Evolutionary conservation across 768 basidiomycete species (phyloP).

Genomic region (Saitozyma podzolica): DNA sequence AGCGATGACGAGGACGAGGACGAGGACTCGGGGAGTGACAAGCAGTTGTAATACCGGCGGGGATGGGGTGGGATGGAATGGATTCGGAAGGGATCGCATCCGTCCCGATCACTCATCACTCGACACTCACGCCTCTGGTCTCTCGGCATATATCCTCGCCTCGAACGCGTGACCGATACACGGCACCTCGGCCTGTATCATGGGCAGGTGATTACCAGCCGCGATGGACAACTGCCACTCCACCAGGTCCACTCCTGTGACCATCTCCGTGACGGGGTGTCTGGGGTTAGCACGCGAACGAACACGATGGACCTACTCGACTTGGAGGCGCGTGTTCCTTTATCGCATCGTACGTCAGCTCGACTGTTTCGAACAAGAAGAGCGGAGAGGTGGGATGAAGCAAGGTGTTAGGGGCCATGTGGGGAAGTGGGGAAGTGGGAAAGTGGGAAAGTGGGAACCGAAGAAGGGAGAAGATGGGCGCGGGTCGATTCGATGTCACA

Average conservation of each 20-base stretch:
- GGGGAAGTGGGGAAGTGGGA: too few species aligned
- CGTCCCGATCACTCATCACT: neutral
- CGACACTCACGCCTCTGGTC: conserved; percentile 70
- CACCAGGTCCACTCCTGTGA: conserved; percentile 89
- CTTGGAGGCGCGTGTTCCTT: conserved; percentile 50
- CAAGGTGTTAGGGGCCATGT: too few species aligned
- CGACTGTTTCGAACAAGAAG: neutral
- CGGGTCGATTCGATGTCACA: neutral
- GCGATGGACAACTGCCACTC: conserved; percentile 94
- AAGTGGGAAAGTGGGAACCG: too few species aligned
- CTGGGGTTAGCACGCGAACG: conserved; percentile 2
- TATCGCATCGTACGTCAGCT: neutral
- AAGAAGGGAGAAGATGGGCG: too few species aligned
- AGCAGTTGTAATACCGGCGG: too few species aligned
- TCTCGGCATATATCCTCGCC: conserved; percentile 92
- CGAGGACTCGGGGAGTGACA: too few species aligned
- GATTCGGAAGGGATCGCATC: neutral
- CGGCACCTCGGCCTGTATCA: conserved; percentile 73
- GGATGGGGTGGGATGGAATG: neutral
- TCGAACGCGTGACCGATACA: conserved; percentile 92
- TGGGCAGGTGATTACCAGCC: conserved; percentile 79
- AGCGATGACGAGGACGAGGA: too few species aligned
- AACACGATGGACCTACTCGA: conserved; percentile 22
- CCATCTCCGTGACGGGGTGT: conserved; percentile 92
- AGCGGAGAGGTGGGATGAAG: neutral